These are phyloP conservation scores for Cucurbita maxima DNA, from an alignment of 306 rosid genomes.

Conservation along the genomic window DNA sequence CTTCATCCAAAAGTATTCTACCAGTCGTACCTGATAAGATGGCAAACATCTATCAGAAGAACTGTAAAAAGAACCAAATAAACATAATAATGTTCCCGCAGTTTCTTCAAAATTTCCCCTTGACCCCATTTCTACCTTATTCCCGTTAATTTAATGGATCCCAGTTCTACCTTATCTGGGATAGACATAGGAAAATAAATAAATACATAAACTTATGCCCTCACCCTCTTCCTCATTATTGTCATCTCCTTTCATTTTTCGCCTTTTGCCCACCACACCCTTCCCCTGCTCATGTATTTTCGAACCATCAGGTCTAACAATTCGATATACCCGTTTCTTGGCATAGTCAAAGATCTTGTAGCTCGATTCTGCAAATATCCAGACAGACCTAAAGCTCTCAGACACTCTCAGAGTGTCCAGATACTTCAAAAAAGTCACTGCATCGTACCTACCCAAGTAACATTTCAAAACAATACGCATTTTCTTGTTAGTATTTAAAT, in stretches of 20 bases:
- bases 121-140: neutral
- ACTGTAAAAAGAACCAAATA: neutral
- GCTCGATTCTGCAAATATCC: slow-evolving; percentile 98
- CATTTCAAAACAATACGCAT: slow-evolving; percentile 17
- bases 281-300: slow-evolving; percentile 27
- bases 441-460: slow-evolving; percentile 59
- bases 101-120: neutral
- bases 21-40: slow-evolving; percentile 30
- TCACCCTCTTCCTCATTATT: slow-evolving; percentile 41
- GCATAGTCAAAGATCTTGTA: slow-evolving; percentile 82
- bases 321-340: slow-evolving; percentile 80
- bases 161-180: neutral
- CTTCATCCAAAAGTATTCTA: slow-evolving; percentile 53
- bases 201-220: slow-evolving; percentile 1
- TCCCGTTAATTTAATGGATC: neutral
- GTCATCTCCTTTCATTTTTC: slow-evolving; percentile 39
- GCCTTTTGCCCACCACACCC: slow-evolving; percentile 43
- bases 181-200: neutral
- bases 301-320: slow-evolving; percentile 46
- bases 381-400: slow-evolving; percentile 82
- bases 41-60: slow-evolving; percentile 23
- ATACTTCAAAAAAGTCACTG: slow-evolving; percentile 82
- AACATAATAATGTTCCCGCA: neutral
- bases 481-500: neutral
- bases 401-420: slow-evolving; percentile 88